Evolutionary conservation across 1,284 basidiomycete species (phyloP).

Genomic region (Microbotryum lychnidis-dioicae): DNA sequence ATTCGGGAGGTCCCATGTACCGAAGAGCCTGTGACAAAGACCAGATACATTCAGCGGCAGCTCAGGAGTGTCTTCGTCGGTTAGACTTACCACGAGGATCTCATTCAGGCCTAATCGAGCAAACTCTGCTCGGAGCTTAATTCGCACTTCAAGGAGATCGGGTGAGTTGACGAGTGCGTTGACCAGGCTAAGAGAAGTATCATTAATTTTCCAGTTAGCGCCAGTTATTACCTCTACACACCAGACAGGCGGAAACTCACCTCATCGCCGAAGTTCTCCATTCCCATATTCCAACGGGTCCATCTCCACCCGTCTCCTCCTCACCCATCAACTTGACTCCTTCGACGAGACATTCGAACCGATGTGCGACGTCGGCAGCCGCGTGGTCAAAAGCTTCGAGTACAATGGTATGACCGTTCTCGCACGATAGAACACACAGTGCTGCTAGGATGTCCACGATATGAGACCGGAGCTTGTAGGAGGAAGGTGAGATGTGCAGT

Average conservation of each 20-base stretch:
- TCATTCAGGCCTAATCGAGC: constrained; percentile 71
- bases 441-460: constrained; percentile 72
- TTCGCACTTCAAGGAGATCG: constrained; percentile 65
- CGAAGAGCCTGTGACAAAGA: constrained; percentile 52
- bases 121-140: constrained; percentile 71
- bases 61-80: background rate
- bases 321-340: constrained; percentile 53
- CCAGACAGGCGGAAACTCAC: constrained; percentile 5
- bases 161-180: constrained; percentile 73
- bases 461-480: constrained; percentile 62
- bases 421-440: constrained; percentile 63
- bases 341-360: constrained; percentile 67
- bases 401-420: constrained; percentile 64
- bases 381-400: constrained; percentile 69
- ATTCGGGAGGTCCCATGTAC: constrained; percentile 67
- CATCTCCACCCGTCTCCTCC: constrained; percentile 47
- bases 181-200: constrained; percentile 45
- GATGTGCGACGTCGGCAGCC: constrained; percentile 58
- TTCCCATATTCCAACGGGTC: constrained; percentile 64
- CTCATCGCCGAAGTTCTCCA: constrained; percentile 67
- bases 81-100: constrained; percentile 60
- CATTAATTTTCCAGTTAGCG: background rate
- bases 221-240: background rate
- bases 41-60: background rate
- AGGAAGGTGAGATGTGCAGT: constrained; percentile 48